Base-by-base conservation (phyloP, 2,329 filamentous ascomycete species). In the Cercospora sp. region DNA sequence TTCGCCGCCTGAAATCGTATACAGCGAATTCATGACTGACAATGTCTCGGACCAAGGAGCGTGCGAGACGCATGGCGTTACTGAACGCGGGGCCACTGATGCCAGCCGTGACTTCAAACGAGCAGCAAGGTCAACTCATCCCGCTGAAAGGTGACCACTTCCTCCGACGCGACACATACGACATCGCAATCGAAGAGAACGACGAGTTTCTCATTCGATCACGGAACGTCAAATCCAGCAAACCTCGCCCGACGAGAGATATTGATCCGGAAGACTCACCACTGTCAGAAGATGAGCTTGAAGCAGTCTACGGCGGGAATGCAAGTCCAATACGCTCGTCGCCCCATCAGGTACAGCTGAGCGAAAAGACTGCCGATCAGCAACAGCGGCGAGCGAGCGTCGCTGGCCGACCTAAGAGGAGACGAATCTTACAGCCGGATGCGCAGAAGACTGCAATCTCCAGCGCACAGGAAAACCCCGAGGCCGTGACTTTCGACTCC, bases 241-340 rank as follows among this genome's bases (percentile, higher is more conserved):
- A 21, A 18, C 30, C 55, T 26, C 28, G n/a, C 4, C 59, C 37
- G 3, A 43, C 45, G 10, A 66, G 16, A 32, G 6, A 68, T n/a
- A 66, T 67, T n/a, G 70, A 70, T 26, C 65, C 74, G 51, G 73
- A 76, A 8, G 75, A 77, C 37, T 74, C 76, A 1, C 74, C 73
- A 26, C 66, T 78, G 12, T 78, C 75, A 12, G 75, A 77, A 66
- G 73, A 70, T 24, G 68, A 71, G 24, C 66, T 73, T 37, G 69
- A 70, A 8, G 65, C 70, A 10, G 66, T 71, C 0, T 73, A 70
- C 55, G 68, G 70, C 10, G 43, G 21, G 30, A 60, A 67, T 59
- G 70, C 63, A 28, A 67, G 60, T n/a, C 68, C 69, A 24, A 63
- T 62, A n/a, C 43, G 53, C 2, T 66, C 70, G n/a, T 28, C 66